Percentiles rank a stretch among this genome's conserved stretches.
Conservation (phyloP, 306 rosid genomes). For the Trichosanthes truncata region DNA sequence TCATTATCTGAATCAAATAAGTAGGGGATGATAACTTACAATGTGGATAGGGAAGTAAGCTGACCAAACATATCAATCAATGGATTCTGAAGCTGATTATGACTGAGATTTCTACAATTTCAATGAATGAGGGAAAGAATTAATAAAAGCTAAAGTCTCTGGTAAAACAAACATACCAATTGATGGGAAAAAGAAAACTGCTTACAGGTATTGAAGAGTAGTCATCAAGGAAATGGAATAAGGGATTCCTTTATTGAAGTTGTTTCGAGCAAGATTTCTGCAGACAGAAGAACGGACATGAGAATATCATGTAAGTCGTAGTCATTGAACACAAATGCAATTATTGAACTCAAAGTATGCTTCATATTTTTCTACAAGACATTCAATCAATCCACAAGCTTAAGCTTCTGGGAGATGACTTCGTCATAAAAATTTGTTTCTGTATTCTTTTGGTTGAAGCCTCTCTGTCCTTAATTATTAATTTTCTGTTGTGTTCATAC, state of each 20-base stretch:
- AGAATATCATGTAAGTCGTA: conserved; percentile 11
- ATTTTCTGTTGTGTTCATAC: neutral
- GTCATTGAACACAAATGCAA: neutral
- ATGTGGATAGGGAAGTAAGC: conserved; percentile 64
- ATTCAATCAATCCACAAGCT: neutral
- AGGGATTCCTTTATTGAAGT: conserved; percentile 48
- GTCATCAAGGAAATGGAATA: conserved; percentile 44
- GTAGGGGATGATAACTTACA: conserved; percentile 50
- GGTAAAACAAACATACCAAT: neutral
- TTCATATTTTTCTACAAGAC: neutral
- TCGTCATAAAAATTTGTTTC: neutral
- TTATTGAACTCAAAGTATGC: neutral
- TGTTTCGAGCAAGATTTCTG: conserved; percentile 75
- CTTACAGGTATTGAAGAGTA: conserved; percentile 71
- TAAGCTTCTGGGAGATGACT: neutral
- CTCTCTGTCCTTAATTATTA: neutral
- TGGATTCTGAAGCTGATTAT: conserved; percentile 67
- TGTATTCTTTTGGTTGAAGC: neutral
- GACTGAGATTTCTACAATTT: conserved; percentile 64
- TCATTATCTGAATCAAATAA: conserved; percentile 9
- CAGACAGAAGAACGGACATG: conserved; percentile 19
- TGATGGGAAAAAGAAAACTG: neutral
- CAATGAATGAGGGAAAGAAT: neutral
- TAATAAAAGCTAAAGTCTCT: neutral
- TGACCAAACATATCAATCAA: conserved; percentile 36